A percentile compares a stretch with the other conserved stretches of the same genome.
Evolutionary conservation across 169 alveolate species (phyloP).

Genomic region (Plasmodium adleri): DNA sequence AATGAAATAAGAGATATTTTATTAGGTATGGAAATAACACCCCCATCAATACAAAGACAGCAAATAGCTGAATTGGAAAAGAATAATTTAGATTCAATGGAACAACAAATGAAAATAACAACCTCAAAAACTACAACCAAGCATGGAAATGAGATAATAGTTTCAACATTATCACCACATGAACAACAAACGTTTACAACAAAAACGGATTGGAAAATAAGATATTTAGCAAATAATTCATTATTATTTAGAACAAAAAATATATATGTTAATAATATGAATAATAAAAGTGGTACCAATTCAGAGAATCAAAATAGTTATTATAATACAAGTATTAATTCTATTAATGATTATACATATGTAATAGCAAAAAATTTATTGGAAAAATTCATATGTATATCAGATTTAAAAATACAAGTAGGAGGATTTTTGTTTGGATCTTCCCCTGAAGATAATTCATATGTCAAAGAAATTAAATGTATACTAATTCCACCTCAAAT

Average conservation of each 20-base stretch:
- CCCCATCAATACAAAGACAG: conserved; percentile 96
- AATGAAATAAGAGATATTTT: conserved; percentile 99
- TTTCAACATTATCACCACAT: conserved; percentile 98
- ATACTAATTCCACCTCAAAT: conserved; percentile 98
- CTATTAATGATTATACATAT: conserved; percentile 90
- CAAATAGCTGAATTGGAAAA: conserved; percentile 94
- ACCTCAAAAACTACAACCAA: conserved; percentile 97
- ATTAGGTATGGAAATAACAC: conserved; percentile 99
- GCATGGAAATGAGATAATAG: conserved; percentile 97
- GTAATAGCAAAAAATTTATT: conserved; percentile 98
- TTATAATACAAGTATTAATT: conserved; percentile 20
- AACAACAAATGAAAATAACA: conserved; percentile 87
- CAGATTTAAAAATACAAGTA: conserved; percentile 98
- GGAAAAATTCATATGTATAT: conserved; percentile 96
- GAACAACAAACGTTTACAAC: conserved; percentile 97
- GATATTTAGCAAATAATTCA: conserved; percentile 98
- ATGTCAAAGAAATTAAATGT: conserved; percentile 94
- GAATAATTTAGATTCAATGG: conserved; percentile 82
- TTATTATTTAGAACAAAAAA: conserved; percentile 97
- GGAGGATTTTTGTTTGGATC: conserved; percentile 98
- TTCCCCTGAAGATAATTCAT: conserved; percentile 76
- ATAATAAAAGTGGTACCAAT: conserved; percentile 61
- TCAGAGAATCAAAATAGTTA: conserved; percentile 48
- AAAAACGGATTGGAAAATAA: conserved; percentile 99
- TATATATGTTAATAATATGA: conserved; percentile 90